Evolutionary conservation across 768 basidiomycete species (phyloP).

Genomic region (Boletus bicolor): DNA sequence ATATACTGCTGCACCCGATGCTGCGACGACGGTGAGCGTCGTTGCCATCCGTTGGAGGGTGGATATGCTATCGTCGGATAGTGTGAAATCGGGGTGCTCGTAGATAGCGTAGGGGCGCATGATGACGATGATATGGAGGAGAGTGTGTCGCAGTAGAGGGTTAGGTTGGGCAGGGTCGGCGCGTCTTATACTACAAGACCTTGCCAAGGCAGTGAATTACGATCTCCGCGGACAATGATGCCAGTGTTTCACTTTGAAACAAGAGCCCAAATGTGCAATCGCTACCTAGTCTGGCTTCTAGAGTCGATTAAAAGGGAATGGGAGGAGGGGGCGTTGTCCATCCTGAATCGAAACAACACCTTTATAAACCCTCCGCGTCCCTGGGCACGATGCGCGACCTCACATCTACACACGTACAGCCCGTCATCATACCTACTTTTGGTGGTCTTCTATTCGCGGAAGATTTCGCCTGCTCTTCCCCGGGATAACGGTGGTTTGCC

Average conservation of each 20-base stretch:
- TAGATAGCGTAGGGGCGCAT: slow-evolving; percentile 35
- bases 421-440: neutral
- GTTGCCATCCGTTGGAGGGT: slow-evolving; percentile 27
- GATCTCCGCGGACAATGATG: slow-evolving; percentile 12
- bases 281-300: neutral
- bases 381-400: neutral
- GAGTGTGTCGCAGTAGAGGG: neutral
- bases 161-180: too few species aligned
- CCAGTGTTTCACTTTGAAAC: slow-evolving; percentile 13
- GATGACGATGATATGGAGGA: neutral
- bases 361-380: neutral
- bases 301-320: neutral
- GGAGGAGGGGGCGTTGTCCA: neutral
- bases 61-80: slow-evolving; percentile 24
- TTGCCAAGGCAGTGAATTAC: neutral
- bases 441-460: neutral
- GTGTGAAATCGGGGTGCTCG: slow-evolving; percentile 32
- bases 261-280: neutral
- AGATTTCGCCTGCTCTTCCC: neutral
- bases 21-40: slow-evolving; percentile 29
- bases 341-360: too few species aligned
- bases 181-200: slow-evolving; percentile 4
- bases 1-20: slow-evolving; percentile 32
- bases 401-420: neutral
- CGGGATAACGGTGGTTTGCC: neutral